phyloP scores from a whole-genome alignment of 225 moss, liverwort and hornwort genomes.

The Polytrichum formosum region DNA sequence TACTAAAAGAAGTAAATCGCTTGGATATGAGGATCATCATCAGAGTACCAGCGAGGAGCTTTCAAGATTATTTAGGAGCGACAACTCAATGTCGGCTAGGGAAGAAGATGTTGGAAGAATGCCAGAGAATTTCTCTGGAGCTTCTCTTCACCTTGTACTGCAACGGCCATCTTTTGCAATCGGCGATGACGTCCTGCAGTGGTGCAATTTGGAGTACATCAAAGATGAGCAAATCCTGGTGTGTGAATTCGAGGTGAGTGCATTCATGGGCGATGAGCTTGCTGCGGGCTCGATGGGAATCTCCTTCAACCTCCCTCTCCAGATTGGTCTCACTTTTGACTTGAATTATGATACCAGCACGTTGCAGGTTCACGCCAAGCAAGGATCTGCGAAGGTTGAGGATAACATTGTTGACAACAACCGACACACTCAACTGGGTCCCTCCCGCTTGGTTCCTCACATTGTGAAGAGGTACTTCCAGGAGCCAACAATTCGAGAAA shows the following conservation, averaged over 20 bases:
- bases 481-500: not conserved
- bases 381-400: not conserved
- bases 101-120: not conserved
- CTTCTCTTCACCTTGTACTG: not conserved
- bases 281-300: not conserved
- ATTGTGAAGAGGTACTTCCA: not conserved
- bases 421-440: not conserved
- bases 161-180: not conserved
- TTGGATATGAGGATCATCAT: no score
- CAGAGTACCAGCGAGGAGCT: no score
- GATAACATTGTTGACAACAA: not conserved
- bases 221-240: not conserved
- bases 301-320: not conserved
- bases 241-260: not conserved
- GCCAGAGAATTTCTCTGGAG: not conserved
- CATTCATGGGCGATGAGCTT: slow-evolving; percentile 3
- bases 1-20: no score
- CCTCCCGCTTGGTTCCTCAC: slow-evolving; percentile 1
- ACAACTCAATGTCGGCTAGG: no score
- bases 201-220: not conserved
- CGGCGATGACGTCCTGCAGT: not conserved
- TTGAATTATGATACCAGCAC: slow-evolving; percentile 1
- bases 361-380: not conserved
- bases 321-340: not conserved
- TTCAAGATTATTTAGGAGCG: no score